A percentile compares a stretch with the other conserved stretches of the same genome.
Conservation (phyloP, 257 asterid genomes). For the Catharanthus roseus region DNA sequence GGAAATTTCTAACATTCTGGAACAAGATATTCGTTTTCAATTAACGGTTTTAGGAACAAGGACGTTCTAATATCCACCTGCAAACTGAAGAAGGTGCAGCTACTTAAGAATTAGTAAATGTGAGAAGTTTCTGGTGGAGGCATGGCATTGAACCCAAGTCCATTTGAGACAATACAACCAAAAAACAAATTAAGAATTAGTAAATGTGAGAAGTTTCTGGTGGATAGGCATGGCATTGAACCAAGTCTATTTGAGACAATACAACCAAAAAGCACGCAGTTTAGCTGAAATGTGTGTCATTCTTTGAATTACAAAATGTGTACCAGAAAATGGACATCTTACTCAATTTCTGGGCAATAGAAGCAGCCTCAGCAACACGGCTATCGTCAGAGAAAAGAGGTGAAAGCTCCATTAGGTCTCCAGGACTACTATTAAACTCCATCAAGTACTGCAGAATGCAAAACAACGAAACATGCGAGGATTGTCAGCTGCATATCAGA, state of each 20-base stretch:
- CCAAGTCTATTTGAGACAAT: neutral
- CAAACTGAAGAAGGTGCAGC: neutral
- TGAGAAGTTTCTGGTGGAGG: neutral
- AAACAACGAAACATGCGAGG: conserved; percentile 15
- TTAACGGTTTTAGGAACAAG: neutral
- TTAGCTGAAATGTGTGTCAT: neutral
- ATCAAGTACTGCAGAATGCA: conserved; percentile 73
- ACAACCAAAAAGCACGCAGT: neutral
- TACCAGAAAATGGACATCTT: conserved; percentile 30
- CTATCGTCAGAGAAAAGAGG: conserved; percentile 96
- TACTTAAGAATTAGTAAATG: neutral
- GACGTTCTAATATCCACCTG: neutral
- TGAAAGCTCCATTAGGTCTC: conserved; percentile 97
- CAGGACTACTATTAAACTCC: conserved; percentile 98
- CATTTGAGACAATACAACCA: neutral
- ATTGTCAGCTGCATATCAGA: conserved; percentile 11
- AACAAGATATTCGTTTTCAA: neutral
- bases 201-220: neutral
- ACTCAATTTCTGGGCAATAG: conserved; percentile 97
- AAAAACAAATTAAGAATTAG: neutral
- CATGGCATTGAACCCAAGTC: neutral
- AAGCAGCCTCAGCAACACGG: conserved; percentile 99
- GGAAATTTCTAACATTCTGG: neutral
- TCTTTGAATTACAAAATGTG: neutral
- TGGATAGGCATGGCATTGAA: neutral